These are phyloP conservation scores for Microsporum canis DNA, from an alignment of 2,329 filamentous ascomycete species.

Conservation along the genomic window DNA sequence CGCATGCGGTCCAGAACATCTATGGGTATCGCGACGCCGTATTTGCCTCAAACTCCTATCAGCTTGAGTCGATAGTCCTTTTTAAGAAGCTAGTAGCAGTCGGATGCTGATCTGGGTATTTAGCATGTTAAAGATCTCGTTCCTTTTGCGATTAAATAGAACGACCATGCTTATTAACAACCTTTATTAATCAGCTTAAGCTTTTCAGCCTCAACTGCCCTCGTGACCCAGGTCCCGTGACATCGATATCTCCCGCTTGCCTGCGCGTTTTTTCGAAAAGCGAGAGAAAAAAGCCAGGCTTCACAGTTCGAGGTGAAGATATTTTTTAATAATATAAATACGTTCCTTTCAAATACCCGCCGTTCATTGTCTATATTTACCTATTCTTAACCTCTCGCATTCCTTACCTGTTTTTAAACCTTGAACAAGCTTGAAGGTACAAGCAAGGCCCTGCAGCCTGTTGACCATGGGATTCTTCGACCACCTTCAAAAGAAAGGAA, in stretches of 20 bases:
- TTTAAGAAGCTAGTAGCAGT: no score
- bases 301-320: background rate
- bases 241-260: background rate
- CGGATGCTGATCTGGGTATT: no score
- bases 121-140: no score
- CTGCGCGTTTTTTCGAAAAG: background rate
- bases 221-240: background rate
- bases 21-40: no score
- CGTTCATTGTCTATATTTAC: background rate
- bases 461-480: conserved; percentile 34
- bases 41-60: no score
- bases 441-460: background rate
- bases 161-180: background rate
- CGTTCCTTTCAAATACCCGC: background rate
- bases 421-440: background rate
- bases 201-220: conserved; percentile 1
- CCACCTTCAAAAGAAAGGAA: conserved; percentile 35
- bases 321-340: background rate
- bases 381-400: background rate
- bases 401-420: background rate
- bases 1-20: no score
- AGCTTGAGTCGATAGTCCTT: no score
- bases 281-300: background rate
- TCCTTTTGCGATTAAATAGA: no score
- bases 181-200: background rate